Conservation (phyloP, 768 basidiomycete species). For the Suillus cothurnatus region DNA sequence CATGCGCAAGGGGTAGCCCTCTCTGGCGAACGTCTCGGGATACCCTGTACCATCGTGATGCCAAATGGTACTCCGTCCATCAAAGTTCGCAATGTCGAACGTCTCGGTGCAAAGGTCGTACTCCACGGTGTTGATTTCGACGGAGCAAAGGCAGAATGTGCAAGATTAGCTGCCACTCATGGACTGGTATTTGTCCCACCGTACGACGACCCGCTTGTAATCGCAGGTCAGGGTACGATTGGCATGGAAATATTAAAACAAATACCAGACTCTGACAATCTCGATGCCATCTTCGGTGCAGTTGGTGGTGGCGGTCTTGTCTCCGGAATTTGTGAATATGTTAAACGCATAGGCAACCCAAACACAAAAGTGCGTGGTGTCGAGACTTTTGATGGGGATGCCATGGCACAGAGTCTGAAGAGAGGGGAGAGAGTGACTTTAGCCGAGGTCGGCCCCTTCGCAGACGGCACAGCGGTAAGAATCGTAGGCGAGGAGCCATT, state of each 20-base stretch:
- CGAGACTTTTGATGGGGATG: slow-evolving; percentile 96
- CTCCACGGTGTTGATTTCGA: slow-evolving; percentile 93
- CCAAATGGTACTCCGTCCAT: slow-evolving; percentile 92
- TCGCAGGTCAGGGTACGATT: slow-evolving; percentile 95
- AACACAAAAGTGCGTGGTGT: slow-evolving; percentile 81
- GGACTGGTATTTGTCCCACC: slow-evolving; percentile 92
- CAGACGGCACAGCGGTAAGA: slow-evolving; percentile 96
- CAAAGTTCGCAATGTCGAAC: slow-evolving; percentile 94
- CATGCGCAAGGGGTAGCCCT: slow-evolving; percentile 98
- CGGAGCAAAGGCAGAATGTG: slow-evolving; percentile 93
- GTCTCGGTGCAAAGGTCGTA: slow-evolving; percentile 93
- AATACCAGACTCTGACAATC: slow-evolving; percentile 65
- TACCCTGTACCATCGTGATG: slow-evolving; percentile 99
- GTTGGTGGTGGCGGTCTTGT: slow-evolving; percentile 94
- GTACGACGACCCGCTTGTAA: slow-evolving; percentile 95
- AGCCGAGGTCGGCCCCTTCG: slow-evolving; percentile 92
- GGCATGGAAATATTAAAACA: slow-evolving; percentile 97
- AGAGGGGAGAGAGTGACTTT: slow-evolving; percentile 83
- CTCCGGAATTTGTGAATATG: slow-evolving; percentile 88
- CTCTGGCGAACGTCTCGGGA: slow-evolving; percentile 82
- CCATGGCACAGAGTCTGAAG: slow-evolving; percentile 83
- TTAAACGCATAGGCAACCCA: slow-evolving; percentile 90
- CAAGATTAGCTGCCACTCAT: slow-evolving; percentile 73
- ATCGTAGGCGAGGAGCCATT: slow-evolving; percentile 95
- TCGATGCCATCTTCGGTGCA: slow-evolving; percentile 88